Conservation (phyloP, 768 basidiomycete genomes). For the Suillus plorans region DNA sequence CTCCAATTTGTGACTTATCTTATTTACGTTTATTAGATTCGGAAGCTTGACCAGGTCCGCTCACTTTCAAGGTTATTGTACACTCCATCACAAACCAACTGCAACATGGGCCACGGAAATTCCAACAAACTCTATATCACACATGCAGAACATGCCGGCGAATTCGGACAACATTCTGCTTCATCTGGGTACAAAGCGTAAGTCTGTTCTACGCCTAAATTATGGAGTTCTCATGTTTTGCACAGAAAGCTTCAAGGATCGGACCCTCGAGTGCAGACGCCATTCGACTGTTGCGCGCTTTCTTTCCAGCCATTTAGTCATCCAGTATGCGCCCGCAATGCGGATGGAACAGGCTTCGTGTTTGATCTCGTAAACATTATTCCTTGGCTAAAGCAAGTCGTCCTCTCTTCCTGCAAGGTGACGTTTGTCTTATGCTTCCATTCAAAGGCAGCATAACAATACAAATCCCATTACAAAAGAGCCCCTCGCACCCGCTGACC, state of each 20-base stretch:
- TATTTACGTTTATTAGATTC: conserved; percentile 10
- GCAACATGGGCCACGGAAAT: conserved; percentile 79
- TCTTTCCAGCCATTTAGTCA: conserved; percentile 88
- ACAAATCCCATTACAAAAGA: conserved; percentile 76
- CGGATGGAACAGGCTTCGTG: conserved; percentile 76
- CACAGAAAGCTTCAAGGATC: conserved; percentile 66
- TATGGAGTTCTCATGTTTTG: conserved; percentile 11
- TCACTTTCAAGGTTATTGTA: background rate
- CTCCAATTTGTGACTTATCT: background rate
- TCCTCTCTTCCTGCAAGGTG: conserved; percentile 3
- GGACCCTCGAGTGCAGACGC: conserved; percentile 63
- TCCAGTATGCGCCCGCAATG: conserved; percentile 84
- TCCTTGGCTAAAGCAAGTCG: conserved; percentile 85
- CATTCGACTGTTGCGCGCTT: conserved; percentile 90
- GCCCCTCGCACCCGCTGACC: conserved; percentile 64
- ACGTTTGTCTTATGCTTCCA: conserved; percentile 11
- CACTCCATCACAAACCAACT: background rate
- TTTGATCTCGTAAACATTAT: conserved; percentile 93
- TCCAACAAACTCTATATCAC: conserved; percentile 87
- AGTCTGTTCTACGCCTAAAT: conserved; percentile 25
- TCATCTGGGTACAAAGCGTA: conserved; percentile 73
- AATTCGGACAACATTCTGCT: conserved; percentile 78
- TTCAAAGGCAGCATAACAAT: conserved; percentile 74
- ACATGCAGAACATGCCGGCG: conserved; percentile 82
- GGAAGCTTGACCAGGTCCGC: background rate